Conservation (phyloP, 371 early-diverging fungal genomes). For the Funneliformis caledonium region DNA sequence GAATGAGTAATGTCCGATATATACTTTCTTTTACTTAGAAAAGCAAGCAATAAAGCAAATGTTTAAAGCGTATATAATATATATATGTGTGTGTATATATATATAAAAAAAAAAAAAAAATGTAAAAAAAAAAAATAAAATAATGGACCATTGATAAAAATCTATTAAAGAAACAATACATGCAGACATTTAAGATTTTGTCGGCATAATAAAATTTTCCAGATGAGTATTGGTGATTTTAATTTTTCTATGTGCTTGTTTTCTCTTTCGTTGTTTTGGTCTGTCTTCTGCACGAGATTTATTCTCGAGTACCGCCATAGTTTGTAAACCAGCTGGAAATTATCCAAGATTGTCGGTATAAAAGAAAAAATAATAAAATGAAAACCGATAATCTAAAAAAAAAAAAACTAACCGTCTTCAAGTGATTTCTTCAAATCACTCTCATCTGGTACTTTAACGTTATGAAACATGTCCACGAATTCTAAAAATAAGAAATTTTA, state of each 20-base stretch:
- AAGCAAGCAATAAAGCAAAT: too few species aligned
- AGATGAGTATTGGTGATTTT: constrained; percentile 90
- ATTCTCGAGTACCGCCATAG: constrained; percentile 75
- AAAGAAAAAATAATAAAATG: not conserved
- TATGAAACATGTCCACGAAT: constrained; percentile 76
- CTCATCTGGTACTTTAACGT: constrained; percentile 76
- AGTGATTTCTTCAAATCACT: constrained; percentile 74
- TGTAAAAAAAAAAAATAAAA: too few species aligned
- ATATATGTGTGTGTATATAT: too few species aligned
- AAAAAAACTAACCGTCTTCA: constrained; percentile 52
- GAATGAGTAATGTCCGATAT: too few species aligned
- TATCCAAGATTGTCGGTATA: not conserved
- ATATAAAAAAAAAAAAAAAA: too few species aligned
- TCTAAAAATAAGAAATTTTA: constrained; percentile 48
- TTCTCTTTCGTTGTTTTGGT: constrained; percentile 61
- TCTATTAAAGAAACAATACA: too few species aligned
- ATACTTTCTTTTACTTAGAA: too few species aligned
- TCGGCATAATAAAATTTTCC: constrained; percentile 57
- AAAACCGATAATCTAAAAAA: not conserved
- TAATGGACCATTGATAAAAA: too few species aligned
- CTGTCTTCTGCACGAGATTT: constrained; percentile 58
- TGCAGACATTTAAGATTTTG: not conserved
- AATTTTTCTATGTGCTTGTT: constrained; percentile 73
- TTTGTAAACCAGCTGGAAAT: constrained; percentile 60
- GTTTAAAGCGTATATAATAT: too few species aligned